phyloP scores from a whole-genome alignment of 2,329 filamentous ascomycete species.

The Claviceps maximensis region DNA sequence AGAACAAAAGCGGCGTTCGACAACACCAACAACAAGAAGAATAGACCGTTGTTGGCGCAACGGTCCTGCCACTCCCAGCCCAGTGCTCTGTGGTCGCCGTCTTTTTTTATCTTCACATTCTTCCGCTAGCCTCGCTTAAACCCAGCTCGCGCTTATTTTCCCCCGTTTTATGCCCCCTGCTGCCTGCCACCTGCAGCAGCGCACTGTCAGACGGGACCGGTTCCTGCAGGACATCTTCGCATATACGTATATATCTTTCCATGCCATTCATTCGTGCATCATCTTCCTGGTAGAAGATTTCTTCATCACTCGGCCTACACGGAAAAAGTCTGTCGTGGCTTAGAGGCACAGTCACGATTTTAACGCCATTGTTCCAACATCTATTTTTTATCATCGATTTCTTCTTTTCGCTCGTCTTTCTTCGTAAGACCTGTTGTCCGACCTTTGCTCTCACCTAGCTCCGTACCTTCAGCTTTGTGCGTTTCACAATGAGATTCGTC shows the following conservation, averaged over 20 bases:
- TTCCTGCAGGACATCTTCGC: not conserved
- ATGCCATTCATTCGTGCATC: not conserved
- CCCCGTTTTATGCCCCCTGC: not conserved
- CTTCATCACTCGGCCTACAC: not conserved
- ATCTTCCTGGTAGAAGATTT: constrained; percentile 5
- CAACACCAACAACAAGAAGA: not conserved
- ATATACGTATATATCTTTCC: not conserved
- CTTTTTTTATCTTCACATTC: not conserved
- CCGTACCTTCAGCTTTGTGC: not conserved
- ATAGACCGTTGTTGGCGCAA: not conserved
- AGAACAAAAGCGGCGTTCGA: not conserved
- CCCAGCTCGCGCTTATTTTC: not conserved
- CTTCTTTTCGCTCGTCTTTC: too few relatives aligned
- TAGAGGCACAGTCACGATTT: not conserved
- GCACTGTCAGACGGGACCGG: not conserved
- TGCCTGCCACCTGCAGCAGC: not conserved
- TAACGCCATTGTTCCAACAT: not conserved
- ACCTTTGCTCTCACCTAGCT: not conserved
- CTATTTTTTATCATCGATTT: not conserved
- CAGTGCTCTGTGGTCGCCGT: not conserved
- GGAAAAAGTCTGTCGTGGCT: not conserved
- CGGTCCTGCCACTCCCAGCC: not conserved
- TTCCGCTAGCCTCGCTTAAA: too few relatives aligned
- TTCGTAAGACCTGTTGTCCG: too few relatives aligned
- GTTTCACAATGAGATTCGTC: constrained; percentile 11